Evolutionary conservation across 768 basidiomycete genomes (phyloP).

Genomic region (Tulasnella sp.): DNA sequence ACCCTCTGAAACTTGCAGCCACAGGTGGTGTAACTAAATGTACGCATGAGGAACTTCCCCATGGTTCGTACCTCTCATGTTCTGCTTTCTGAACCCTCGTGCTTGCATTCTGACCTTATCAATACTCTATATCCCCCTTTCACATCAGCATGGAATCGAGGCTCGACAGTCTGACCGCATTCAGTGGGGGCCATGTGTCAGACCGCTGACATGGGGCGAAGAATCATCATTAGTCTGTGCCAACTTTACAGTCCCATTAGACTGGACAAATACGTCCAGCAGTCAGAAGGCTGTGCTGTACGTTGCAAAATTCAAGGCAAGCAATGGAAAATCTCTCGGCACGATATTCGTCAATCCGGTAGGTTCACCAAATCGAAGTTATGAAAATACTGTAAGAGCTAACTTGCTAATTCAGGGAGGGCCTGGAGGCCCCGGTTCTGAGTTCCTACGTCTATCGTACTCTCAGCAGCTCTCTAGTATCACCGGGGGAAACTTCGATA

Average conservation of each 20-base stretch:
- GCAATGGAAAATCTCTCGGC: neutral
- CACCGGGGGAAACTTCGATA: slow-evolving; percentile 3
- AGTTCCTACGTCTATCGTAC: neutral
- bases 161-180: no score
- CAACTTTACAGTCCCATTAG: neutral
- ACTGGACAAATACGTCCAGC: neutral
- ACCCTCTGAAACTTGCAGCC: no score
- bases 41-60: no score
- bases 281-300: neutral
- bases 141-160: no score
- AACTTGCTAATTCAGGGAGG: neutral
- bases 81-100: no score
- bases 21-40: no score
- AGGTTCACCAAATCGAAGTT: neutral
- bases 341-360: neutral
- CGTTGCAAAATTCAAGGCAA: neutral
- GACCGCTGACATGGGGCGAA: no score
- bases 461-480: neutral
- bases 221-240: neutral
- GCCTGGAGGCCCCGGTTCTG: neutral
- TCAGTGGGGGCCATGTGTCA: no score
- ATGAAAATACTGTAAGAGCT: neutral
- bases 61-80: no score
- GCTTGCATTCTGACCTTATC: no score
- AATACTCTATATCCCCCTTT: no score